Conservation (phyloP, 2,329 filamentous ascomycete species). For the Akanthomyces lecanii region DNA sequence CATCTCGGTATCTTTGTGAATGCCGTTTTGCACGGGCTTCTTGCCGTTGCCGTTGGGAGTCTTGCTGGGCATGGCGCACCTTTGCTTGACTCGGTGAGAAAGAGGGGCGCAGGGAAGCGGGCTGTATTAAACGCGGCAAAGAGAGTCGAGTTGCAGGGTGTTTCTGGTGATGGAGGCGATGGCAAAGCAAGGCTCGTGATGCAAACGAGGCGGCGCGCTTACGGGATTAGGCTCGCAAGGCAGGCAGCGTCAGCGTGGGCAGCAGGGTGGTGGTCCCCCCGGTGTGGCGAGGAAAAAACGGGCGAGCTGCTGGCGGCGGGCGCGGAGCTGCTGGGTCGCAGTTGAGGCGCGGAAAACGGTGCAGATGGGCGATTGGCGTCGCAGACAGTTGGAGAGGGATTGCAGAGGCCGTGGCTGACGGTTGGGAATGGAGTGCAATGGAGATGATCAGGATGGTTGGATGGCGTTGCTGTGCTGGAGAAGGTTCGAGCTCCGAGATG, state of each 20-base stretch:
- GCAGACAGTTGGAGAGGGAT: slow-evolving; percentile 18
- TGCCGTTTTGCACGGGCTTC: slow-evolving; percentile 65
- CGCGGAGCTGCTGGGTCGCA: neutral
- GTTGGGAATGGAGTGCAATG: slow-evolving; percentile 7
- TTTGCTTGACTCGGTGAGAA: neutral
- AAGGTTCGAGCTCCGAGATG: slow-evolving; percentile 17
- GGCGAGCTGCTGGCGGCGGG: neutral
- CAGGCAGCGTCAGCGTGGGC: slow-evolving; percentile 11
- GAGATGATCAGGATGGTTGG: slow-evolving; percentile 5
- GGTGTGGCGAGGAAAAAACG: slow-evolving; percentile 10
- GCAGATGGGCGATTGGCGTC: slow-evolving; percentile 4
- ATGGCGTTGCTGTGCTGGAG: slow-evolving; percentile 13
- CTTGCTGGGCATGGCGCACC: slow-evolving; percentile 61
- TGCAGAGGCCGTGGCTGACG: slow-evolving; percentile 14
- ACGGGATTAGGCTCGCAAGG: slow-evolving; percentile 15
- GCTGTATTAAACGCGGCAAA: neutral
- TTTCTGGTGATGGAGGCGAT: slow-evolving; percentile 4
- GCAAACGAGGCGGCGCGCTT: slow-evolving; percentile 9
- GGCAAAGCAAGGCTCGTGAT: slow-evolving; percentile 19
- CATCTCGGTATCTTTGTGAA: slow-evolving; percentile 65
- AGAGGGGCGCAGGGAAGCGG: neutral
- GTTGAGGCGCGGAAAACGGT: neutral
- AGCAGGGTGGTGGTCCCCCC: neutral
- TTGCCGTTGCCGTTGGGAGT: slow-evolving; percentile 69
- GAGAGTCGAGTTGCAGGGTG: no score